Percentiles rank a stretch among this genome's conserved stretches.
Evolutionary conservation across 306 rosid species (phyloP).

Genomic region (Rosa persica): DNA sequence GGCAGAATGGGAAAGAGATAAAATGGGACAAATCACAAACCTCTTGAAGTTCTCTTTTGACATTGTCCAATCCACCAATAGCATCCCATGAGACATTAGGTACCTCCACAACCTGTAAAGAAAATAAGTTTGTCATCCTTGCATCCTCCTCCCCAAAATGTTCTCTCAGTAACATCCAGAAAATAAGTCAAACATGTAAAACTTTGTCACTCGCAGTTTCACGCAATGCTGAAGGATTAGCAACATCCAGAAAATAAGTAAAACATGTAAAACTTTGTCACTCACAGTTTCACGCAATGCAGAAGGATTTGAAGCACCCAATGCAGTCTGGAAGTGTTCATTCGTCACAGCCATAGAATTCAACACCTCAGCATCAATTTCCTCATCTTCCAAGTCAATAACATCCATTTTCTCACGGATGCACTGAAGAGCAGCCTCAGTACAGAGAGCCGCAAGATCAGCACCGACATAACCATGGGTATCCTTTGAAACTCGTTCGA

Average conservation of each 20-base stretch:
- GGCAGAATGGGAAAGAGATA: neutral
- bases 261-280: neutral
- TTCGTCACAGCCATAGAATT: conserved; percentile 68
- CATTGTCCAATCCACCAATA: conserved; percentile 62
- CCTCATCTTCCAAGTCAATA: conserved; percentile 66
- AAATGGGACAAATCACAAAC: conserved; percentile 29
- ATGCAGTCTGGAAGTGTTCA: conserved; percentile 60
- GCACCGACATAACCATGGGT: conserved; percentile 73
- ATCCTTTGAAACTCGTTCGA: conserved; percentile 59
- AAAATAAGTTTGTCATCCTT: conserved; percentile 1
- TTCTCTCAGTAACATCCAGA: neutral
- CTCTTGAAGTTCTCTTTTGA: conserved; percentile 75
- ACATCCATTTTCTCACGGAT: conserved; percentile 74
- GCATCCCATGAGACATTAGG: conserved; percentile 72
- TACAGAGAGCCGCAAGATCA: conserved; percentile 67
- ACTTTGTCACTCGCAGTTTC: conserved; percentile 54
- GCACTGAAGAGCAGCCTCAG: conserved; percentile 76
- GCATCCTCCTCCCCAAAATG: neutral
- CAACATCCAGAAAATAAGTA: neutral
- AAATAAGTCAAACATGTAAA: neutral
- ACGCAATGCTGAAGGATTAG: conserved; percentile 68
- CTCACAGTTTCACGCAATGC: conserved; percentile 79
- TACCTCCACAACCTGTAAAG: conserved; percentile 66
- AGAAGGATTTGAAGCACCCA: conserved; percentile 61
- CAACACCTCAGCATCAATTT: conserved; percentile 68